Evolutionary conservation across 1,139 yeast genomes (phyloP), one percentile per base, ranked within the genome.

Genomic region (Candida sojae): DNA sequence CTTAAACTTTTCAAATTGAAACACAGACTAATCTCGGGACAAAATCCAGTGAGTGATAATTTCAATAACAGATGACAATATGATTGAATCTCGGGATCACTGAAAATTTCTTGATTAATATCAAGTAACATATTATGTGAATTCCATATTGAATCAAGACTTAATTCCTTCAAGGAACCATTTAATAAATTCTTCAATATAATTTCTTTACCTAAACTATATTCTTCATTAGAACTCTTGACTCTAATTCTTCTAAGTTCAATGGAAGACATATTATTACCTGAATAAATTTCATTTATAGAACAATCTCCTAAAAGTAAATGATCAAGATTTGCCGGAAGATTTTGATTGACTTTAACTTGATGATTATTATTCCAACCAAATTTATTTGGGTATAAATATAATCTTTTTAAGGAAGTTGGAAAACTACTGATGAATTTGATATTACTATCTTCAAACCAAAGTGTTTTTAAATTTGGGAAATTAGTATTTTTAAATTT

Each of bases 401-500:
- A 34, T 33, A 51, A 25, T 5, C 52, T 43, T 6, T 45, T 40
- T 7, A 42, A 36, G 37, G 44, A 38, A n/a, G 30, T 35, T 31
- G 41, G 38, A 41, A 49, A 47, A 37, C 49, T 42, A 3, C 51
- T 23, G 17, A 28, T 42, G 28, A 60, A 52, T 31, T 46, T 52
- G 12, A 60, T 45, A 43, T 58, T 54, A 26, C 61, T 55, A 48
- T 61, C 59, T 26, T 59, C 57, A 21, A 58, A 39, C 63, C 66
- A 57, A 9, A 61, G 29, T 39, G 52, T 48, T 21, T 46, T 43
- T 11, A 63, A 48, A 25, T 43, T 39, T 4, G 54, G 53, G 32
- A 59, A 56, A 8, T 49, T 40, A 1, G 34, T 38, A 11, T 53
- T 45, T 44, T 61, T 58, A 30, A 58, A 53, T 13, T 38, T 43